A percentile compares a stretch with the other conserved stretches of the same genome.
These are phyloP conservation scores for Exophiala lecanii-corni DNA, from an alignment of 2,329 filamentous ascomycete species.

Conservation along the genomic window DNA sequence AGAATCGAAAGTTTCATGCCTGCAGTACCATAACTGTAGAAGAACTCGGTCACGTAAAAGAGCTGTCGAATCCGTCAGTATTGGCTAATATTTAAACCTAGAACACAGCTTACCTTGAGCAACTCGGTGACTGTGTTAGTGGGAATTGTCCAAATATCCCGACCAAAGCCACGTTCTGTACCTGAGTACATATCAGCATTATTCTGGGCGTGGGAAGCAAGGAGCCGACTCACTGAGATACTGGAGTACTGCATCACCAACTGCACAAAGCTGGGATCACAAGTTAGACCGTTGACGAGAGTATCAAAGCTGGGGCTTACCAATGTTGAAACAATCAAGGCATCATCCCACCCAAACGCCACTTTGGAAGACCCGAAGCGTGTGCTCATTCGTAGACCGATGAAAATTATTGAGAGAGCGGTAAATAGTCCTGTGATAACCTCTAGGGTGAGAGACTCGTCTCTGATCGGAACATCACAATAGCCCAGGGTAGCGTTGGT, in stretches of 20 bases:
- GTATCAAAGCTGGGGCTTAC: background rate
- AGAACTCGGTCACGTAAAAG: background rate
- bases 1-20: slow-evolving; percentile 34
- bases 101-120: background rate
- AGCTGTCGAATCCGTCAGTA: background rate
- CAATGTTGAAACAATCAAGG: background rate
- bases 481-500: background rate
- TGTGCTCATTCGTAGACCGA: background rate
- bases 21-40: slow-evolving; percentile 18
- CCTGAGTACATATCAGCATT: background rate
- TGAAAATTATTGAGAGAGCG: background rate
- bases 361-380: background rate
- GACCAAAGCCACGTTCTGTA: background rate
- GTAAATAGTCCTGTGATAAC: background rate
- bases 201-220: background rate
- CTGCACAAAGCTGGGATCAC: background rate
- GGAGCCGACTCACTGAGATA: background rate
- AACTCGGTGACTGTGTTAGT: background rate
- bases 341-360: background rate
- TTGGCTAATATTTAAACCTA: background rate
- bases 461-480: background rate
- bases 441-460: background rate
- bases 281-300: background rate
- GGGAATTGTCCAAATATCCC: background rate
- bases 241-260: background rate